Conservation (phyloP, 352 stramenopile genomes). For the Pythium diclinum region DNA sequence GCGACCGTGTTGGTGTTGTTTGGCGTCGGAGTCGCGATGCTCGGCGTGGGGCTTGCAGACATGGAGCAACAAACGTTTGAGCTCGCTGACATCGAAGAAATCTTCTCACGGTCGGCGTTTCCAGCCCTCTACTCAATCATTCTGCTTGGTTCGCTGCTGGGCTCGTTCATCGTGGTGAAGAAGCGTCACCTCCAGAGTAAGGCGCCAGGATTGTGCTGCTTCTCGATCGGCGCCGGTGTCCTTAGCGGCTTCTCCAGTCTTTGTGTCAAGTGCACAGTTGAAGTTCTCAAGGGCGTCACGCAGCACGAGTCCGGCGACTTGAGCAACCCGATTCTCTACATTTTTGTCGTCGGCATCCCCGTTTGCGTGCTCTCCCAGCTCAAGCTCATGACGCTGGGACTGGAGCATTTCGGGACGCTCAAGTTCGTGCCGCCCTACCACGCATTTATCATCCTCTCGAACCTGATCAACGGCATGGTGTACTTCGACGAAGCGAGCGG, state of each 20-base stretch:
- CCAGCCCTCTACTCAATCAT: slow-evolving; percentile 28
- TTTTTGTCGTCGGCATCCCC: slow-evolving; percentile 29
- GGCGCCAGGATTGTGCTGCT: slow-evolving; percentile 27
- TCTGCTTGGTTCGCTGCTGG: slow-evolving; percentile 19
- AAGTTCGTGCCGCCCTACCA: slow-evolving; percentile 48
- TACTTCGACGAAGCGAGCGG: slow-evolving; percentile 35
- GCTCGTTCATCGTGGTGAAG: slow-evolving; percentile 19
- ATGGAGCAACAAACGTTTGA: slow-evolving; percentile 23
- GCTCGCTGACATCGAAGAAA: slow-evolving; percentile 24
- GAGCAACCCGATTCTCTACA: slow-evolving; percentile 23
- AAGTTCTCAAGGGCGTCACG: slow-evolving; percentile 30
- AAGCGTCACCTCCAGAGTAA: slow-evolving; percentile 15
- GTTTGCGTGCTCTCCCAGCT: slow-evolving; percentile 35
- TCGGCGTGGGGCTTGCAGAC: slow-evolving; percentile 30
- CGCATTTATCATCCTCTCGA: slow-evolving; percentile 46
- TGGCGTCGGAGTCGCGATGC: slow-evolving; percentile 31
- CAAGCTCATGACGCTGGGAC: slow-evolving; percentile 33
- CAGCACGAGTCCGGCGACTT: slow-evolving; percentile 27
- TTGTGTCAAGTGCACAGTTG: slow-evolving; percentile 36
- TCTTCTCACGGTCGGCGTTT: slow-evolving; percentile 28
- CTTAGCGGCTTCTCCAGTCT: slow-evolving; percentile 41
- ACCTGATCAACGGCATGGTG: slow-evolving; percentile 40
- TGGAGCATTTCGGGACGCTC: slow-evolving; percentile 39
- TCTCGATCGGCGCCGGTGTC: slow-evolving; percentile 31
- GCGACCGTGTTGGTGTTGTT: slow-evolving; percentile 33